Base-by-base conservation (phyloP, 441 rosid species). In the Eruca vesicaria region DNA sequence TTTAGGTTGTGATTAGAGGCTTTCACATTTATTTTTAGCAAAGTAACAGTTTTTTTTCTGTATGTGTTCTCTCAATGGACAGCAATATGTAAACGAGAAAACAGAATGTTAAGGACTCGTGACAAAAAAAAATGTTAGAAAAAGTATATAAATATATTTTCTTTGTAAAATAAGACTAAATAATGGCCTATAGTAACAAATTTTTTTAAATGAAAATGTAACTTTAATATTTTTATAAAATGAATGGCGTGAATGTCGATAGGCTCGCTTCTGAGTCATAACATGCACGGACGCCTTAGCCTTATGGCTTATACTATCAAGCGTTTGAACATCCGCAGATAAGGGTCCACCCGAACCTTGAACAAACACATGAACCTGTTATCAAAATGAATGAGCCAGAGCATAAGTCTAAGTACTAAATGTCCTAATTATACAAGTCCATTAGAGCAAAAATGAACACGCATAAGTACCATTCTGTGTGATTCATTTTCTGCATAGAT, bases 291-390 rank as follows among this genome's bases (percentile, higher is more conserved):
- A 77, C 73, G 85, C 52, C 89, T 86, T 82, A 82, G 82, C 79
- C 89, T 86, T 82, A 82, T 82, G 82, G 78, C 89, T 86, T 82
- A 82, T 82, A 79, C 89, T 90, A 31, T 84, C 74, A 35, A 88
- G 82, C 33, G 65, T 76, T 79, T 82, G 79, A 75, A 97, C 93
- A 74, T 82, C 75, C 18, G 73, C 77, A 5, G 97, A 85, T 53
- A 88, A 76, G 74, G 89, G 59, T 86, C 90, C 69, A 89, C 85
- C 78, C 94, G 82, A 63, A 87, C 88, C 97, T 94, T 80, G 84
- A 85, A 58, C 73, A 59, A 72, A 64, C n/a, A 76, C 36, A 69
- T 18, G 55, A 36, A 20, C 52, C 23, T 15, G 55, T 29, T 12
- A 28, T 28, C 50, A 52, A 23, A 48, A 19, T 9, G 33, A 6